Evolutionary conservation across 1,284 basidiomycete species (phyloP), one percentile per base, ranked within the genome.

Genomic region (Apiotrichum mycotoxinovorans): DNA sequence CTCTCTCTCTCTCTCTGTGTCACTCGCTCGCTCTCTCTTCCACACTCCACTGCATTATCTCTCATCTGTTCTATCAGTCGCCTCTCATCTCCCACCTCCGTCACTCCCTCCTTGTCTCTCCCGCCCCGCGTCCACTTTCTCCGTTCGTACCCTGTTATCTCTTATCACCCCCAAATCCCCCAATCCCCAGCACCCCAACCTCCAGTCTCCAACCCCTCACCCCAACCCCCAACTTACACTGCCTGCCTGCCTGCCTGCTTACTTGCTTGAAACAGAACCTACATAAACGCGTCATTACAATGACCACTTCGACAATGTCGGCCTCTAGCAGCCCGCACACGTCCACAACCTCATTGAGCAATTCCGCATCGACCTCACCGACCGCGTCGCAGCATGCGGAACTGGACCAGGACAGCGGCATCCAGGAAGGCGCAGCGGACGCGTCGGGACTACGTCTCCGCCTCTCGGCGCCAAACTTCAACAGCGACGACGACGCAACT

Each of bases 371-470:
- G 18, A 51, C 49, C 7, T 27, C 23, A 15, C 48, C 48, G 4
- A 9, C 37, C 9, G 37, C 33, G 8, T 40, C 48, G 22, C 23
- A 27, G 18, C 37, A 30, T 20, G 49, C 27, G 18, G 49, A 51
- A 4, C 38, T 51, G 9, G 26, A 41, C 2, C 15, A 23, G 5
- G 38, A 27, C 26, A 7, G 17, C 47, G 12, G 30, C 30, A 5
- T n/a, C n/a, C n/a, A n/a, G n/a, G n/a, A 30, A 5, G 30, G 30
- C 30, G 30, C 30, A 12, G 30, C 30, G 7, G 12, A 12, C 22
- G 41, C 15, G 20, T 22, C 40, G 7, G 52, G 52, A 3, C 52
- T 54, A 5, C 52, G 52, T 26, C 45, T 54, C 15, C 44, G 52
- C 12, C 51, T 52, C 25, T 20, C 23, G 3, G 38, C 38, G 2